Evolutionary conservation across 108 stramenopile species (phyloP).

Genomic region (Parietichytrium sp.): DNA sequence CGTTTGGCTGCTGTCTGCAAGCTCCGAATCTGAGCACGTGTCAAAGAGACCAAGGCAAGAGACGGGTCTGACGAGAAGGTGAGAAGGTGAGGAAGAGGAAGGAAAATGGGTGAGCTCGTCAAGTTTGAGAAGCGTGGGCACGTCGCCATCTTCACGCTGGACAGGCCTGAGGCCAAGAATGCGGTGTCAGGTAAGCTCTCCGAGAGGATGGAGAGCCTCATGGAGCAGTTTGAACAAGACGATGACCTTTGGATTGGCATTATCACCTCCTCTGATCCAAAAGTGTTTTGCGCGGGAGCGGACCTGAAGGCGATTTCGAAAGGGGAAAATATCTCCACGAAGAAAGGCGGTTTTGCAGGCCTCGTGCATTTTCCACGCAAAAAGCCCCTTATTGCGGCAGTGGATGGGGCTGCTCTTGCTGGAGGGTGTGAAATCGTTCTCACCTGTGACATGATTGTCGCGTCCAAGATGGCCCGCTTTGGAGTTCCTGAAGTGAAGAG

Average conservation of each 20-base stretch:
- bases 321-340: not conserved
- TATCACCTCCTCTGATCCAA: not conserved
- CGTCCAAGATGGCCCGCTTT: slow-evolving; percentile 13
- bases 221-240: slow-evolving; percentile 27
- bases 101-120: not conserved
- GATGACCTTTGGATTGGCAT: slow-evolving; percentile 35
- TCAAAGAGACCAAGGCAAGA: not conserved
- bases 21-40: not conserved
- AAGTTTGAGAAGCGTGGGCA: slow-evolving; percentile 25
- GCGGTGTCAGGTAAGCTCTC: slow-evolving; percentile 35
- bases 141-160: slow-evolving; percentile 33
- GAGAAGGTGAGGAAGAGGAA: not conserved
- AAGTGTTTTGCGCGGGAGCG: slow-evolving; percentile 37
- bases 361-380: slow-evolving; percentile 4
- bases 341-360: slow-evolving; percentile 34
- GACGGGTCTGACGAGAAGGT: not conserved
- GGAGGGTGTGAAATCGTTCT: slow-evolving; percentile 29
- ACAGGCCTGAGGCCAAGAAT: slow-evolving; percentile 32
- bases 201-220: slow-evolving; percentile 17
- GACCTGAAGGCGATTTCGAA: slow-evolving; percentile 30
- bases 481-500: slow-evolving; percentile 28
- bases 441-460: slow-evolving; percentile 13
- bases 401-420: slow-evolving; percentile 19
- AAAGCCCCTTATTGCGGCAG: slow-evolving; percentile 29
- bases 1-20: not conserved